Percentiles rank a stretch among this genome's conserved stretches.
phyloP scores from a whole-genome alignment of 106 monocot species.

The Dactylorhiza incarnata region DNA sequence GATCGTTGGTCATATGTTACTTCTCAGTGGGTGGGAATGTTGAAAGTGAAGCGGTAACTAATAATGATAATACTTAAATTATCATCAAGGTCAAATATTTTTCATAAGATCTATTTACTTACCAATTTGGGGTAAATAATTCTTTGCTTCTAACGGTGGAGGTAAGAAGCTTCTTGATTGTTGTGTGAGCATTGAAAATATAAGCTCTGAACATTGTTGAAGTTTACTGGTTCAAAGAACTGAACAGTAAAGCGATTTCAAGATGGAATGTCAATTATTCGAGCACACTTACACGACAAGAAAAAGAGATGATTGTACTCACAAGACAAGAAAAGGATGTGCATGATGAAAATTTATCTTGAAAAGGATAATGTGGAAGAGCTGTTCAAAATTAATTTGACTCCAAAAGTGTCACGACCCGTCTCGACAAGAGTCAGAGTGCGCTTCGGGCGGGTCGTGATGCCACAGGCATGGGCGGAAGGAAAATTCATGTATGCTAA shows the following conservation, averaged over 20 bases:
- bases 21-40: not conserved
- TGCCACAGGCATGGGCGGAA: too few relatives aligned
- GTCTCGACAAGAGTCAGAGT: too few relatives aligned
- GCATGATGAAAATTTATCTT: not conserved
- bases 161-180: slow-evolving; percentile 33
- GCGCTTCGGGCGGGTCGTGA: too few relatives aligned
- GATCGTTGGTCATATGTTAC: not conserved
- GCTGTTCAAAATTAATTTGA: too few relatives aligned
- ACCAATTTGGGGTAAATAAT: not conserved
- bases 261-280: not conserved
- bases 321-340: too few relatives aligned
- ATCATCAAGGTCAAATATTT: not conserved
- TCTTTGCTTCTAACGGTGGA: slow-evolving; percentile 15
- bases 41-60: not conserved
- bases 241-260: not conserved
- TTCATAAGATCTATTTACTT: slow-evolving; percentile 7
- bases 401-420: too few relatives aligned
- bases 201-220: slow-evolving; percentile 4
- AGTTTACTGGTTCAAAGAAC: slow-evolving; percentile 23
- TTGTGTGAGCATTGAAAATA: not conserved
- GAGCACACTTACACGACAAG: not conserved
- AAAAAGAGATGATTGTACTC: too few relatives aligned
- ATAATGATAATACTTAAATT: too few relatives aligned
- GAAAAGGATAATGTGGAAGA: not conserved
- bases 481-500: too few relatives aligned